Conservation (phyloP, 805 yeast genomes). For the Saturnispora silvae region DNA sequence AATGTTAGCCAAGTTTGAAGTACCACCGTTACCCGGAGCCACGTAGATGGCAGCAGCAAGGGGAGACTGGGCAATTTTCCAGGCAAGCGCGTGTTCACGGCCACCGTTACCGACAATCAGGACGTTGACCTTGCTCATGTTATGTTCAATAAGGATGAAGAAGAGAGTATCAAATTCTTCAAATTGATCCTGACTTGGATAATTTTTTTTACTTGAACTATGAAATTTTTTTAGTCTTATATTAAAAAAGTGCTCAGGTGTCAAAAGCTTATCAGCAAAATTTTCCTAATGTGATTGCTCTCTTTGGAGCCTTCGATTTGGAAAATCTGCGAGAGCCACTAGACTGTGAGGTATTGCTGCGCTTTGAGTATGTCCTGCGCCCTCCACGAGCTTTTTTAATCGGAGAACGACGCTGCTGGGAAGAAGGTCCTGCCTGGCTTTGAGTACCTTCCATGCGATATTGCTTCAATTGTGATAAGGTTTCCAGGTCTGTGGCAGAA, state of each 20-base stretch:
- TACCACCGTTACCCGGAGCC: conserved; percentile 98
- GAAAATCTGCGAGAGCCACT: neutral
- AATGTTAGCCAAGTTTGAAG: conserved; percentile 47
- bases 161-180: neutral
- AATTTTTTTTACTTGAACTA: neutral
- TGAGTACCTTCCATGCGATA: no score
- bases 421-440: no score
- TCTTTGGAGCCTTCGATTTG: no score
- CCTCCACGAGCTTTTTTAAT: no score
- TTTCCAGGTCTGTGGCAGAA: conserved; percentile 3
- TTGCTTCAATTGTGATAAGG: conserved; percentile 3
- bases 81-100: conserved; percentile 93
- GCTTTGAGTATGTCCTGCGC: no score
- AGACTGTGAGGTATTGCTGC: neutral
- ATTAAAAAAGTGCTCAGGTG: neutral
- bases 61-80: conserved; percentile 78
- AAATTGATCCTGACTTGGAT: conserved; percentile 1
- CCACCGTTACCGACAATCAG: conserved; percentile 96
- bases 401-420: neutral
- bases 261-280: conserved; percentile 1
- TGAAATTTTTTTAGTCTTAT: neutral
- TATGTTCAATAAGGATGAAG: neutral
- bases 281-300: conserved; percentile 2
- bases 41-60: conserved; percentile 66
- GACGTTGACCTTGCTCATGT: conserved; percentile 34